phyloP scores from a whole-genome alignment of 148 eudicot genomes.

The Dysphania ambrosioides region DNA sequence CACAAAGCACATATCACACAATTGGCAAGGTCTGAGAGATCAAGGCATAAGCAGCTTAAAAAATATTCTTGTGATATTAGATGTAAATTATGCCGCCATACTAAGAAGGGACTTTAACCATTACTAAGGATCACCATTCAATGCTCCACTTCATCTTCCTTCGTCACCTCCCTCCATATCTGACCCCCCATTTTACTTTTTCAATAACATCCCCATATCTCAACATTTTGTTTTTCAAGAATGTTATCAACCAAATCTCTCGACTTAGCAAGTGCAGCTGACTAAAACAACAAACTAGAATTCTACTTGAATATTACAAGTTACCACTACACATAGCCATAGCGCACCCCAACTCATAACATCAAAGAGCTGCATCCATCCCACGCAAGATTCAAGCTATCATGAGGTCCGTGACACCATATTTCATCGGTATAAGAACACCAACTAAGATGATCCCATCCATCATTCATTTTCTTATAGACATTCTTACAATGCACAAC shows the following conservation, averaged over 20 bases:
- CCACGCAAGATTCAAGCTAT: background rate
- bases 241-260: background rate
- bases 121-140: background rate
- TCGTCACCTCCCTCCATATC: background rate
- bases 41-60: background rate
- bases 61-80: background rate
- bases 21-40: background rate
- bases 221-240: no score
- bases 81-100: background rate
- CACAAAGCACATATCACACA: background rate
- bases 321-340: background rate
- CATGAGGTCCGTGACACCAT: no score
- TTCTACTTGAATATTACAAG: background rate
- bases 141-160: background rate
- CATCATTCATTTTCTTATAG: background rate
- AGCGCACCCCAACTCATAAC: background rate
- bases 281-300: background rate
- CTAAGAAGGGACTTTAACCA: background rate
- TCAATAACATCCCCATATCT: background rate
- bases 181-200: background rate
- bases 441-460: no score
- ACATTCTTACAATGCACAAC: background rate
- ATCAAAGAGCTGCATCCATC: background rate
- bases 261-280: background rate
- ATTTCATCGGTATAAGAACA: no score